A percentile compares a stretch with the other conserved stretches of the same genome.
Conservation (phyloP, 1,139 yeast species). For the Zygosaccharomyces sapae region DNA sequence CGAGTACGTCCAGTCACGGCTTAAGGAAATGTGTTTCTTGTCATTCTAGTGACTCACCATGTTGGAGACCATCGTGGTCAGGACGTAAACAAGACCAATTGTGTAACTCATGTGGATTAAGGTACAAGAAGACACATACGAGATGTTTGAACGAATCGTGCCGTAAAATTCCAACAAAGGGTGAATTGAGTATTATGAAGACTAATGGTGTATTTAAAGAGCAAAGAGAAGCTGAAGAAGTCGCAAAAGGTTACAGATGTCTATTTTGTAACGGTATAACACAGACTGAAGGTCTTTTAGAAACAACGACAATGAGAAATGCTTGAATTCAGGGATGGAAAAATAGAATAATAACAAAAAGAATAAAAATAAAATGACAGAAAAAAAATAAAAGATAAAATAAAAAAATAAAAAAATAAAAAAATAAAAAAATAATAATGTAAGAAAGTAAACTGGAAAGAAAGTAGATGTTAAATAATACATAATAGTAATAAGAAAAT, state of each 20-base stretch:
- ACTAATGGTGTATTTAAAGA: conserved; percentile 27
- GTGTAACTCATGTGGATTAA: conserved; percentile 92
- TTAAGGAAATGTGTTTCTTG: conserved; percentile 78
- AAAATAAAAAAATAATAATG: no score
- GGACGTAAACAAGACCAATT: conserved; percentile 75
- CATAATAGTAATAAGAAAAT: neutral
- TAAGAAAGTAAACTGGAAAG: neutral
- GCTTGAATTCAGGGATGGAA: neutral
- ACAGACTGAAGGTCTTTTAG: conserved; percentile 19
- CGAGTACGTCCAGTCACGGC: conserved; percentile 19
- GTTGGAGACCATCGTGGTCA: conserved; percentile 99
- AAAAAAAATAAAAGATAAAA: neutral
- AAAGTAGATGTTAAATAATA: neutral
- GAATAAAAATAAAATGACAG: neutral
- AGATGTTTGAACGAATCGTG: conserved; percentile 75
- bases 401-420: no score
- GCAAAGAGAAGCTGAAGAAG: conserved; percentile 15
- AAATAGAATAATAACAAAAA: neutral
- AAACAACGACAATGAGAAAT: neutral
- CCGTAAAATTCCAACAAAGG: conserved; percentile 89
- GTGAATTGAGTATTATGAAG: conserved; percentile 90
- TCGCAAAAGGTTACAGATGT: conserved; percentile 28
- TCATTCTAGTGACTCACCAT: conserved; percentile 87
- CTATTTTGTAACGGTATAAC: conserved; percentile 32
- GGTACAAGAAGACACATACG: conserved; percentile 91